Evolutionary conservation across 495 filamentous ascomycete species (phyloP), one percentile per base, ranked within the genome.

Genomic region (Cladorrhinum samala): DNA sequence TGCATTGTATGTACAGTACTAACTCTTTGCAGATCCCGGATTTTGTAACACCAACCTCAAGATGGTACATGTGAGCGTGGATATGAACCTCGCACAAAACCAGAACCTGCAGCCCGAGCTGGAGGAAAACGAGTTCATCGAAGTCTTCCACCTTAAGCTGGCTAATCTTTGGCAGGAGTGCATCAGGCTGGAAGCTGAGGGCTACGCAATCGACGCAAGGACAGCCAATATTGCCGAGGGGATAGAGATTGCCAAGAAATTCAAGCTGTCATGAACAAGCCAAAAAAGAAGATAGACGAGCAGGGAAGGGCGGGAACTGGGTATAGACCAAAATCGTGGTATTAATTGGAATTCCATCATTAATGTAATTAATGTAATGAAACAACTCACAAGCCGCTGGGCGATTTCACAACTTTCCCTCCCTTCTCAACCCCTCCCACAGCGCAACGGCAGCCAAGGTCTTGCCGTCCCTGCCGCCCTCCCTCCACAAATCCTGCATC

Each of bases 121-220:
- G 1, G 90, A 95, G 52, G 89, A 93, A 39, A 87, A 87, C 61
- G 90, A 95, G 63, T 93, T 93, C 66, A 95, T 95, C 56, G 89
- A 94, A 67, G 84, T 83, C 23, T 95, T 95, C 60, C 81, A 78
- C 11, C 73, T 89, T 0, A 84, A 82, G 16, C 66, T 95, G 36
- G 75, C 67, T 47, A 70, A 77, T 24, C 66, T 95, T 16, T 90
- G 82, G 69, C 75, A 69, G 2, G 85, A 86, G 64, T 83, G 84
- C 61, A 81, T 81, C 70, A 77, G 67, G 46, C 70, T 90, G 23
- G 88, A 95, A 60, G 70, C 71, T 13, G 73, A 89, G 52, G 90
- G 90, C 0, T 91, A 82, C 64, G 90, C 87, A 3, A 88, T 94
- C 60, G 90, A 95, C 72, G 88, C 90, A 3, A 76, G 90, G 23